Base-by-base conservation (phyloP, 108 stramenopile species). In the Pseudonitzschia pungens region DNA sequence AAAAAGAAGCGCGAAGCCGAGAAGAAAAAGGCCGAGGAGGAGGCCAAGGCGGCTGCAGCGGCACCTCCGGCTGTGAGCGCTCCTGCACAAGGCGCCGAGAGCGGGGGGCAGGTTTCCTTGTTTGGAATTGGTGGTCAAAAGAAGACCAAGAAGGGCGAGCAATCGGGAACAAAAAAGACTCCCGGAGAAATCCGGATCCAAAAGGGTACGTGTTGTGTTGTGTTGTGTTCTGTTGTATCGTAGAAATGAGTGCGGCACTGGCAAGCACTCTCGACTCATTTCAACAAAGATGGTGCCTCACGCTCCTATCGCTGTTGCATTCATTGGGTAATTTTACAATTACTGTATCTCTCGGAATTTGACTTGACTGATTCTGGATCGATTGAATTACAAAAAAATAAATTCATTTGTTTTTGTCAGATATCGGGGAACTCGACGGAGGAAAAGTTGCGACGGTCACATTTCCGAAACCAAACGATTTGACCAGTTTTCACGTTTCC, bases 111-210 rank as follows among this genome's bases (percentile, higher is more conserved):
- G 67, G 88, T 92, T 31, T 91, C 88, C 31, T 59, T 92, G 51
- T 73, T 92, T 60, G 93, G 93, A 16, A 84, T 95, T 44, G 93
- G 91, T 26, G 93, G 93, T 28, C 83, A 91, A 69, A 95, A 95
- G 62, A 90, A 85, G 78, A 87, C 88, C 51, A 88, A 85, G 66
- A 85, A 85, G 29, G 83, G 73, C 2, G 88, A 84, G 12, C 70
- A 56, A 0, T 64, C 56, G 36, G 84, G 71, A 51, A 92, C 91
- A 68, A 95, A 94, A 78, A 85, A 92, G 45, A 90, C 89, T 73
- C 99, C 99, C 7, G 99, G 99, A 44, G 99, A 99, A 82, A 98
- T 99, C 81, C 91, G 99, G 31, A 98, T 99, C 77, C 99, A 99
- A 78, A 99, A 98, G 86, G 94, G 94, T 95, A 74, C 74, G 80